These are phyloP conservation scores for Chenopodium suecicum DNA, from an alignment of 148 eudicot species.

Conservation along the genomic window DNA sequence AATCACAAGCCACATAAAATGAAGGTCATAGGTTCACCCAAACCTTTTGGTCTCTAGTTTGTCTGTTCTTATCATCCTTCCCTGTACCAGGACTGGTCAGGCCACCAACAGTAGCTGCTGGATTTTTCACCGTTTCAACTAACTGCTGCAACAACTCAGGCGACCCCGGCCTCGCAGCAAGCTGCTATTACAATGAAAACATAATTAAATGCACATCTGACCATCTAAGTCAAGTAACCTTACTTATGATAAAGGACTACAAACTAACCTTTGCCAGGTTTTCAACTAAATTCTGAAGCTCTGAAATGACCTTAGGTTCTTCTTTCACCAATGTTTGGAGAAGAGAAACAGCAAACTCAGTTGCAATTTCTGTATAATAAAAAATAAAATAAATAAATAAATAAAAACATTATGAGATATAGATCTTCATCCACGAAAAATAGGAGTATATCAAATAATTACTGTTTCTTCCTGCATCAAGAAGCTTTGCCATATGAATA, in stretches of 20 bases:
- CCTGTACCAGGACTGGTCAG: constrained; percentile 43
- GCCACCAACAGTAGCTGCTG: constrained; percentile 44
- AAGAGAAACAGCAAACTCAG: constrained; percentile 79
- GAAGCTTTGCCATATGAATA: constrained; percentile 87
- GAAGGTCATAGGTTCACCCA: background rate
- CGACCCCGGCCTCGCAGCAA: constrained; percentile 90
- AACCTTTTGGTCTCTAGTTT: constrained; percentile 77
- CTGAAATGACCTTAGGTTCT: constrained; percentile 74
- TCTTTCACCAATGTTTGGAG: constrained; percentile 58
- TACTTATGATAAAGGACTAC: background rate
- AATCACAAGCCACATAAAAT: background rate
- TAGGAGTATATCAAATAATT: constrained; percentile 31
- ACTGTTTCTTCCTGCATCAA: constrained; percentile 96
- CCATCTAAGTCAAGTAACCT: background rate
- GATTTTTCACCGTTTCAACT: constrained; percentile 85
- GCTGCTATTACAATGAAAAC: constrained; percentile 40
- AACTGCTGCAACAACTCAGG: constrained; percentile 87
- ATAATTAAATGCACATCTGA: background rate
- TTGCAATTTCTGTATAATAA: constrained; percentile 71
- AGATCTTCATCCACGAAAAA: background rate
- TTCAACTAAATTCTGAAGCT: constrained; percentile 83
- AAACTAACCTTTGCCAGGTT: constrained; percentile 71
- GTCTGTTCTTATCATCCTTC: constrained; percentile 61
- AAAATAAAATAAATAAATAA: background rate
- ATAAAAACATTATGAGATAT: constrained; percentile 20